Percentiles rank a stretch among this genome's conserved stretches.
phyloP scores from a whole-genome alignment of 495 filamentous ascomycete genomes.

The Penicillium daleae region DNA sequence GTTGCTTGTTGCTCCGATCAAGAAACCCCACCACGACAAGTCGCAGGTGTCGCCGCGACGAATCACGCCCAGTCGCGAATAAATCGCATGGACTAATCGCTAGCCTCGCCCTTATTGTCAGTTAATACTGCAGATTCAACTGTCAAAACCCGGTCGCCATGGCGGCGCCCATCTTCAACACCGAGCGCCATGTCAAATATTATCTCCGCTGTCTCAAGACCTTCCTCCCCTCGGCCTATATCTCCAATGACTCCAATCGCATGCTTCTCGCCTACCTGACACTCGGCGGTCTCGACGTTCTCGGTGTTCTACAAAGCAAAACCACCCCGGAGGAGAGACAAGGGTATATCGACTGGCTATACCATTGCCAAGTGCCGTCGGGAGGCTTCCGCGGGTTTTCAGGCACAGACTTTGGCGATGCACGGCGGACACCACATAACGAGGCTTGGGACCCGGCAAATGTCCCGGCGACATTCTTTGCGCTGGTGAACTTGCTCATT shows the following conservation, averaged over 20 bases:
- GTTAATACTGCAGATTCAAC: neutral
- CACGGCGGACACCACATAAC: slow-evolving; percentile 48
- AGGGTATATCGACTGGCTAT: slow-evolving; percentile 70
- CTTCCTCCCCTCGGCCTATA: slow-evolving; percentile 79
- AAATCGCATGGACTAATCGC: neutral
- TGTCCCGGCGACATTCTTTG: slow-evolving; percentile 85
- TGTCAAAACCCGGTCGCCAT: slow-evolving; percentile 24
- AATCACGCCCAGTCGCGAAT: neutral
- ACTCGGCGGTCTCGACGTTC: slow-evolving; percentile 78
- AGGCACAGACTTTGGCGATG: slow-evolving; percentile 60
- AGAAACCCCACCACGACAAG: slow-evolving; percentile 21
- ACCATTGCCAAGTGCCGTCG: slow-evolving; percentile 70
- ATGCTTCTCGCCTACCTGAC: slow-evolving; percentile 89
- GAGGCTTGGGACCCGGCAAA: slow-evolving; percentile 77
- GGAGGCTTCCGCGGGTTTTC: slow-evolving; percentile 85
- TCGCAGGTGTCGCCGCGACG: neutral
- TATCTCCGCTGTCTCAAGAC: slow-evolving; percentile 89
- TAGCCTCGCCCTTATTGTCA: no score
- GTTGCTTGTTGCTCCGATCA: slow-evolving; percentile 18
- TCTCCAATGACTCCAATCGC: slow-evolving; percentile 83
- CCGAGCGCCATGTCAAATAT: slow-evolving; percentile 81
- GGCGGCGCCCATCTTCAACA: slow-evolving; percentile 59
- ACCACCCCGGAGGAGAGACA: slow-evolving; percentile 61
- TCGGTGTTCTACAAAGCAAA: slow-evolving; percentile 61
- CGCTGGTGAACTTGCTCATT: slow-evolving; percentile 72